phyloP scores from a whole-genome alignment of 2,329 filamentous ascomycete species.

The Claviceps maximensis region DNA sequence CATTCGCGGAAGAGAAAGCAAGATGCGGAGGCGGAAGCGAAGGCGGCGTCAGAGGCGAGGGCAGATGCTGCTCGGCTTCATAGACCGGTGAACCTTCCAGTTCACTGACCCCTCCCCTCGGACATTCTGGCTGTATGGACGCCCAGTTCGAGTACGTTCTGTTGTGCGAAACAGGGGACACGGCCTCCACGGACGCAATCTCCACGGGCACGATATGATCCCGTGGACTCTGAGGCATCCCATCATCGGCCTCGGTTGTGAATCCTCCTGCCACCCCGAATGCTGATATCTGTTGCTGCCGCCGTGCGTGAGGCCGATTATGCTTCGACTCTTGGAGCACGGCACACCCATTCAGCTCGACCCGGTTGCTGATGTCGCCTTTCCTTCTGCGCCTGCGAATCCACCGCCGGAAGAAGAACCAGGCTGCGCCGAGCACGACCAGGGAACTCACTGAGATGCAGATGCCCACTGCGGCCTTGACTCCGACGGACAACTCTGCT shows the following conservation, averaged over 20 bases:
- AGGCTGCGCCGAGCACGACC: conserved; percentile 30
- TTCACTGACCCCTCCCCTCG: conserved; percentile 27
- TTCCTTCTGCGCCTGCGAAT: conserved; percentile 1
- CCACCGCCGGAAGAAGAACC: conserved; percentile 30
- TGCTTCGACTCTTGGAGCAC: not conserved
- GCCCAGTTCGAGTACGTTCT: not conserved
- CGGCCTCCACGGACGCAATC: conserved; percentile 28
- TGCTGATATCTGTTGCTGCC: not conserved
- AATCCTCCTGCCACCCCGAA: too few species aligned
- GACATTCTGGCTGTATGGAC: not conserved
- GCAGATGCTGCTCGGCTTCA: not conserved
- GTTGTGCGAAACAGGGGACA: not conserved
- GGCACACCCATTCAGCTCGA: not conserved
- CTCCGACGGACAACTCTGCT: conserved; percentile 30
- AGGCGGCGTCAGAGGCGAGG: not conserved
- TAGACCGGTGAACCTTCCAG: conserved; percentile 27
- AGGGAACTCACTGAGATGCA: conserved; percentile 33
- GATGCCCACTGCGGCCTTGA: conserved; percentile 43
- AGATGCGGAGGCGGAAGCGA: not conserved
- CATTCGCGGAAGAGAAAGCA: not conserved
- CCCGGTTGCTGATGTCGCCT: not conserved
- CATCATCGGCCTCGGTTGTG: not conserved
- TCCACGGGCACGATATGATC: conserved; percentile 32
- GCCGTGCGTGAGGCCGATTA: not conserved
- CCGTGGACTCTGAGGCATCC: not conserved